phyloP scores from a whole-genome alignment of 1,139 yeast species.

The Arxiozyma slooffiae region DNA sequence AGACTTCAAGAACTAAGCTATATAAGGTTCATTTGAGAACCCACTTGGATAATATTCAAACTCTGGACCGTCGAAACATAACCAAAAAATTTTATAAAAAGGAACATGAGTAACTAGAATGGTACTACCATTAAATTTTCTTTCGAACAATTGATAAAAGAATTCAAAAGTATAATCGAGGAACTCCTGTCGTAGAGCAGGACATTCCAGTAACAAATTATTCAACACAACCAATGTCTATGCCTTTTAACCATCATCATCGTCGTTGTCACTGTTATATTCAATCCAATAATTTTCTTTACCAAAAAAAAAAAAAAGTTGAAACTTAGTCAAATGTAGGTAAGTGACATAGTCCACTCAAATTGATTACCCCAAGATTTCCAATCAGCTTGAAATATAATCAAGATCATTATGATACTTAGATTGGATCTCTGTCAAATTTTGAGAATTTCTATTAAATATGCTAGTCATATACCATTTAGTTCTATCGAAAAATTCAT shows the following conservation, averaged over 20 bases:
- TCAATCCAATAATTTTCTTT: constrained; percentile 73
- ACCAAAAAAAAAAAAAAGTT: constrained; percentile 64
- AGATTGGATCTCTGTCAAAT: constrained; percentile 13
- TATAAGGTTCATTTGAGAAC: constrained; percentile 49
- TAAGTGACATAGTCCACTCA: constrained; percentile 77
- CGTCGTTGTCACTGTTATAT: constrained; percentile 37
- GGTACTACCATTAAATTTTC: constrained; percentile 65
- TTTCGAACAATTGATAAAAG: constrained; percentile 44
- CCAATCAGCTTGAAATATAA: constrained; percentile 24
- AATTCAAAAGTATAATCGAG: constrained; percentile 62
- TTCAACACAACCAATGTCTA: constrained; percentile 84
- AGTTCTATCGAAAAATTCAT: constrained; percentile 74
- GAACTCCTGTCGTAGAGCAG: constrained; percentile 69
- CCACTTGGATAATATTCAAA: constrained; percentile 52
- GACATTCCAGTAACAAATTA: constrained; percentile 80
- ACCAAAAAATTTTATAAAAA: constrained; percentile 65
- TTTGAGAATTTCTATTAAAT: constrained; percentile 31
- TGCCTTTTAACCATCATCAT: constrained; percentile 45
- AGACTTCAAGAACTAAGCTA: constrained; percentile 62
- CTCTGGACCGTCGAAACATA: constrained; percentile 81
- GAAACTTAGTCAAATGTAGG: constrained; percentile 79
- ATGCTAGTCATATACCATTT: constrained; percentile 57
- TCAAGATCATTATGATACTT: constrained; percentile 21
- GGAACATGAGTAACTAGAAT: constrained; percentile 85
- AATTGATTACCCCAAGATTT: constrained; percentile 45